Evolutionary conservation across 2,329 filamentous ascomycete genomes (phyloP).

Genomic region (Colletotrichum phormii): DNA sequence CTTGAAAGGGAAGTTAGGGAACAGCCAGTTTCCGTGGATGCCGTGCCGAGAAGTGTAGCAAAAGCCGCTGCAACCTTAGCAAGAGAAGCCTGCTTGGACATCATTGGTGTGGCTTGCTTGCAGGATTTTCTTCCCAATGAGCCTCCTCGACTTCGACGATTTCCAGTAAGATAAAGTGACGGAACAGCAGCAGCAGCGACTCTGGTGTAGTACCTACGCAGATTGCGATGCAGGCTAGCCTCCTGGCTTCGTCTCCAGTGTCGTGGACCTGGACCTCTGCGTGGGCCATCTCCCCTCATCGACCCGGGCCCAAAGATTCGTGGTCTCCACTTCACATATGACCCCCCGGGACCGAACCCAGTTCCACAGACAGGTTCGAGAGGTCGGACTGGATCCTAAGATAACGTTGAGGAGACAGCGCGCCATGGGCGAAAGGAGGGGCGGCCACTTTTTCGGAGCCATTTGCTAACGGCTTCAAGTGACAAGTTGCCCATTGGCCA

Average conservation of each 20-base stretch:
- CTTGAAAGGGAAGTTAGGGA: slow-evolving; percentile 1
- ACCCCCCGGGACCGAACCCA: neutral
- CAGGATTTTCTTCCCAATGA: neutral
- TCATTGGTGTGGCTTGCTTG: slow-evolving; percentile 1
- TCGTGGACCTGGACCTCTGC: slow-evolving; percentile 13
- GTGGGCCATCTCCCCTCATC: slow-evolving; percentile 16
- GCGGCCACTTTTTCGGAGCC: slow-evolving; percentile 32
- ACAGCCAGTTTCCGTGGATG: slow-evolving; percentile 12
- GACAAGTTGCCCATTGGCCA: slow-evolving; percentile 29
- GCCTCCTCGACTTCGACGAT: neutral
- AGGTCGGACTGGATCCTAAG: slow-evolving; percentile 21
- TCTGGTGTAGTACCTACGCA: neutral
- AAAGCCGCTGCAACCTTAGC: slow-evolving; percentile 11
- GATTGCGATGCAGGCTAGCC: neutral
- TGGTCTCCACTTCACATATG: slow-evolving; percentile 20
- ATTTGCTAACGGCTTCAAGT: slow-evolving; percentile 36
- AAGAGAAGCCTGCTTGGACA: neutral
- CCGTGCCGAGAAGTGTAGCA: slow-evolving; percentile 10
- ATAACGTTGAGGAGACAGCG: slow-evolving; percentile 31
- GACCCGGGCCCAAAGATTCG: slow-evolving; percentile 19
- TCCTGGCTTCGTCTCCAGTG: slow-evolving; percentile 6
- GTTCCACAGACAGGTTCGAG: slow-evolving; percentile 26
- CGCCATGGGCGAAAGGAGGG: slow-evolving; percentile 14
- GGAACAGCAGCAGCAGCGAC: neutral
- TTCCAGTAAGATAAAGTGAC: neutral